Base-by-base conservation (phyloP, 2,329 filamentous ascomycete species). In the Berkeleyomyces rouxiae region DNA sequence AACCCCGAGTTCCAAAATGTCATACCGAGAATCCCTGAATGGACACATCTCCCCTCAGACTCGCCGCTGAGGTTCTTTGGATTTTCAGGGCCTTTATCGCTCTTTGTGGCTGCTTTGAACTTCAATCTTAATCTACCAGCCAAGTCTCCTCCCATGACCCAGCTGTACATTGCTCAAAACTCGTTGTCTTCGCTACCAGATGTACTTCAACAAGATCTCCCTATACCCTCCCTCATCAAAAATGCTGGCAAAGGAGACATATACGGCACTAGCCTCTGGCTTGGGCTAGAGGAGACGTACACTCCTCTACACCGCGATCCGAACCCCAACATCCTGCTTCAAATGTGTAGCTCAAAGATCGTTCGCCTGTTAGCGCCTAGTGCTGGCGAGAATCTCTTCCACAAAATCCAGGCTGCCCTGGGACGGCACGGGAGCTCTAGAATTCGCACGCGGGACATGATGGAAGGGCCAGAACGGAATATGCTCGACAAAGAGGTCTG, bases 301-400 rank as follows among this genome's bases (percentile, higher is more conserved):
- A 96, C 93, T 0, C 90, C 93, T 3, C 76, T 96, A 2, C 93
- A 99, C 72, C 82, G 87, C 62, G 93, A 99, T 69, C 93, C 93
- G 0, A 97, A 97, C 69, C 90, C 90, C 0, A 99, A 99, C 70
- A 69, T 96, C 0, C 96, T 97, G 71, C 82, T 88, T 55, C 93
- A 99, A 72, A 72, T 97, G 10, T 82, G 82, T 13, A 83, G 88
- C 3, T 73, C 70, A 60, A 99, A 99, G 72, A 71, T 75, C 0
- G 76, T 96, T 13, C 79, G 90, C n/a, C 71, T 96, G 10, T 77
- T 92, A 64, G 74, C 78, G 3, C 90, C 90, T 0, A 69, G 73
- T 0, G 69, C 76, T 2, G 93, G 93, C 0, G 74, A 80, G 57
- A 72, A 68, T 0, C 70, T 96, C 1, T 96, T 90, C 70, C 76